Evolutionary conservation across 257 asterid species (phyloP), one percentile per base, ranked within the genome.

Genomic region (Mitragyna speciosa): DNA sequence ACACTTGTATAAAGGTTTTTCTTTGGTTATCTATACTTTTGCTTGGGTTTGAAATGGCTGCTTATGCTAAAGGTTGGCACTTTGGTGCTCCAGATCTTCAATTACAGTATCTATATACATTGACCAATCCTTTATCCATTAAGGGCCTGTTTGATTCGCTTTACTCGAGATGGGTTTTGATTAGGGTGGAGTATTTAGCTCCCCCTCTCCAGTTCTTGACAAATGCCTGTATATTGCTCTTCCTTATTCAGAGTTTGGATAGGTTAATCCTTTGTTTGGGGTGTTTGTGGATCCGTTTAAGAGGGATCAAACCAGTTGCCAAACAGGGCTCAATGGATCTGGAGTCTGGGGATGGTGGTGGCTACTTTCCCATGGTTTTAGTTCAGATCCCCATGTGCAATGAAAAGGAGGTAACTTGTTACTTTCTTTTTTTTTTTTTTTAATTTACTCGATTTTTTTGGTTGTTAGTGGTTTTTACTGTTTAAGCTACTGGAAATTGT

Each of bases 351-450:
- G 87, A 83, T 72, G 91, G 86, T 70, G 89, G 72, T 77, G 96
- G 91, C 24, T 95, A 92, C 84, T 92, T 91, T 80, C 99, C 99
- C 10, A 93, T 93, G 99, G 98, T 95, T 59, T 82, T 95, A 82
- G 98, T 95, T 80, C 98, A 95, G 91, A 95, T 95, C 90, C 99
- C 99, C 77, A 95, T 95, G 99, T 95, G 99, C 84, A 95, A 95
- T 24, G 99, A 95, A 73, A 95, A 92, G 84, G 98, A 95, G 98
- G 99, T 95, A 86, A 58, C 16, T 68, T 26, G 0, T 48, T 49
- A 2, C 39, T 14, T 70, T 80, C 26, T 71, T 47, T n/a, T 41
- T 36, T 14, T 70, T 80, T 39, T 71, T 47, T n/a, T 41, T 36
- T 41, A 76, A 2, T 41, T 76, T 36, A 49, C 71, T 70, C 63